Base-by-base conservation (phyloP, 2,329 filamentous ascomycete genomes). In the Exophiala alcalophila region DNA sequence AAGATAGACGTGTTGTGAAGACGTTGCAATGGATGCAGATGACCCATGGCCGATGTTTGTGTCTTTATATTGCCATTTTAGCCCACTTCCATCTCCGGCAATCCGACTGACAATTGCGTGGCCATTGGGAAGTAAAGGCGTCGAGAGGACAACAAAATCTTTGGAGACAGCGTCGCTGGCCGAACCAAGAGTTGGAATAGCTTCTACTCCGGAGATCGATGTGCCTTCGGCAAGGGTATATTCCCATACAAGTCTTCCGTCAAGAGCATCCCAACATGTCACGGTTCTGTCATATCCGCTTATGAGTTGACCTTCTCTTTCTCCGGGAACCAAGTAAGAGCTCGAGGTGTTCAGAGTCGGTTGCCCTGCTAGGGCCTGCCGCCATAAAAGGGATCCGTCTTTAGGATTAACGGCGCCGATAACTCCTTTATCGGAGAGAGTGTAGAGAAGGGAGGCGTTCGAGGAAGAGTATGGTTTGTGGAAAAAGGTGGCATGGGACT, bases 331-430 rank as follows among this genome's bases (percentile, higher is more conserved):
- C 28, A 59, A 27, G 19, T 50, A 53, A 14, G 53, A 55, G 26
- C 44, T 49, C 10, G 45, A 49, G 37, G 65, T 63, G 30, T 71
- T 72, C 23, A 67, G 55, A 33, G 72, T 11, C 8, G 45, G 42
- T 26, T 47, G 71, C 21, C 70, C 69, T n/a, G 75, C 68, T 31
- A 94, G 65, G 39, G 79, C 69, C 59, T 96, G 91, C 40, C 92
- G 78, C 92, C 92, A 98, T 2, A 96, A 77, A 11, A 96, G 61
- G 2, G 78, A 75, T 12, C 92, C 91, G 60, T 84, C 90, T 61
- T 82, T 84, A 2, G 92, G 92, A 57, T 96, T 94, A 32, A 97
- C 76, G 1, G 91, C 91, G 34, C 87, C 92, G 12, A 98, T 67
- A 2, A 96, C 78, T 25, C 82, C 80, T 34, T 89, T 76, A 44